Base-by-base conservation (phyloP, 2,329 filamentous ascomycete genomes). In the Neonectria hederae region DNA sequence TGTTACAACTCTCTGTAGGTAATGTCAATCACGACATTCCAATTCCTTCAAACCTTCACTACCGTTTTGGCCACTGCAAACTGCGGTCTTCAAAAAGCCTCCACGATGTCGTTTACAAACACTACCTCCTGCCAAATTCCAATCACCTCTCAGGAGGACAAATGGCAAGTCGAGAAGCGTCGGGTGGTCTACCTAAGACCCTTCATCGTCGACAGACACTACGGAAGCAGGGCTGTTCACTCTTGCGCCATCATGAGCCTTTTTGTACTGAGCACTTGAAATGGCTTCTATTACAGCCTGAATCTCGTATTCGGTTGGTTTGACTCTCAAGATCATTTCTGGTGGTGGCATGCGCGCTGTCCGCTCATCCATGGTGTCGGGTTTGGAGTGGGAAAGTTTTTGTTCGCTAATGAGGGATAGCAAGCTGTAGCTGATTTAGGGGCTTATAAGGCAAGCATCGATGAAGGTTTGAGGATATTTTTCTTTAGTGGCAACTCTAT, bases 321-420 rank as follows among this genome's bases (percentile, higher is more conserved):
- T 35, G 63, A 59, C 8, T 42, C 63, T 5, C 54, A 46, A 5
- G 54, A 65, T 14, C 54, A 63, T 13, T 63, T 65, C 26, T 65
- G 63, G 63, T 65, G 59, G 59, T 65, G 63, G 63, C 63, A 65
- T 46, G 42, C 35, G 2, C 28, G 63, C 2, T 65, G 63, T n/a
- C 49, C 52, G 2, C 14, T 59, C 3, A 65, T 65, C 17, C 63
- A 65, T n/a, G 49, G 30, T 11, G 54, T 56, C 5, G 59, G 63
- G 22, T 55, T 55, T 61, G 42, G 42, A 10, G 55, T 32, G n/a
- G 59, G 59, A 2, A 61, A 61, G 22, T 24, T 61, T 11, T 10
- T 61, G 5, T 61, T 61, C 19, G 55, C 59, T 3, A 52, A 61
- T 19, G 42, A 14, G 32, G 59, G 52, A 7, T 52, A 61, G 10